phyloP scores from a whole-genome alignment of 2,329 filamentous ascomycete genomes.

The Trichoderma koningii region DNA sequence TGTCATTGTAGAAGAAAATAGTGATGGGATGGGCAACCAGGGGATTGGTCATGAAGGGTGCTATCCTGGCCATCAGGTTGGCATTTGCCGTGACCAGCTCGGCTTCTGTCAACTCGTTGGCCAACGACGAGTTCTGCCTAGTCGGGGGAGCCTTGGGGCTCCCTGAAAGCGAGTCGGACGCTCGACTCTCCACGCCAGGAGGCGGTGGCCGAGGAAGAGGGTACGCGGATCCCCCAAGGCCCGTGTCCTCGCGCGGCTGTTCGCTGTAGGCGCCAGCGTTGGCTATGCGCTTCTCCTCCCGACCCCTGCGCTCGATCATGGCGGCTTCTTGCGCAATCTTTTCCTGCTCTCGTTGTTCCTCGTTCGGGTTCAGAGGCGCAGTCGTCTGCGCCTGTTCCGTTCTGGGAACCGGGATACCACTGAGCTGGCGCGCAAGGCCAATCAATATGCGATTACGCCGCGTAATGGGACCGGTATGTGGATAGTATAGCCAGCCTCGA shows the following conservation, averaged over 20 bases:
- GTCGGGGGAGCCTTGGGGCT: conserved; percentile 48
- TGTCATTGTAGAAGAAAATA: conserved; percentile 91
- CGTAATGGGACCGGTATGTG: conserved; percentile 80
- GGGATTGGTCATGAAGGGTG: conserved; percentile 87
- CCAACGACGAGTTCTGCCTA: conserved; percentile 42
- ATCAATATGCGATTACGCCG: conserved; percentile 85
- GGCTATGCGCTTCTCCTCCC: conserved; percentile 70
- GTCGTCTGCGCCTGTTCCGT: conserved; percentile 37
- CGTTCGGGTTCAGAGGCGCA: conserved; percentile 40
- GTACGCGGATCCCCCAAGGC: conserved; percentile 31
- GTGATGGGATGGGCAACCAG: conserved; percentile 77
- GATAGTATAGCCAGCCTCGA: conserved; percentile 90
- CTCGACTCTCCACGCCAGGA: conserved; percentile 26
- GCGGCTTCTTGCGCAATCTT: conserved; percentile 74
- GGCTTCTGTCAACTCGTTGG: conserved; percentile 67
- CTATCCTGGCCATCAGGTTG: conserved; percentile 83
- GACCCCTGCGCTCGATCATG: conserved; percentile 71
- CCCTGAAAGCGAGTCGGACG: conserved; percentile 45
- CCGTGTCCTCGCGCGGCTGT: conserved; percentile 51
- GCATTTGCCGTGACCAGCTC: conserved; percentile 80
- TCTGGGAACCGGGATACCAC: conserved; percentile 75
- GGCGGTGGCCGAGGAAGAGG: conserved; percentile 4
- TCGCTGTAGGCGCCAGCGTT: conserved; percentile 75
- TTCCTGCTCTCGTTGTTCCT: conserved; percentile 59
- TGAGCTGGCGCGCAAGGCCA: conserved; percentile 81